A percentile compares a stretch with the other conserved stretches of the same genome.
These are phyloP conservation scores for Epithemia pelagica DNA, from an alignment of 108 stramenopile genomes.

Conservation along the genomic window DNA sequence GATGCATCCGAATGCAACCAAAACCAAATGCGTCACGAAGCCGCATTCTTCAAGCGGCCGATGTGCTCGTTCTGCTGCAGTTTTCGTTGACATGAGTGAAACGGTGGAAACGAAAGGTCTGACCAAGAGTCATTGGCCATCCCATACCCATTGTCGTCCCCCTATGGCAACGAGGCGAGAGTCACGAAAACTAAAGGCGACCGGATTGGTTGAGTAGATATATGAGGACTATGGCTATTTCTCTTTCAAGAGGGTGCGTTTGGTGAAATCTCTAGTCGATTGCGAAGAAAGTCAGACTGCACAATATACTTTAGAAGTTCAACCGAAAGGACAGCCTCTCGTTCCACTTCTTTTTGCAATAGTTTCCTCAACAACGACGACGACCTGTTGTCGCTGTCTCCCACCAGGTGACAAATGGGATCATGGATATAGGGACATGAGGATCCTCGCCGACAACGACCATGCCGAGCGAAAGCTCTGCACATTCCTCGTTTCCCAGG, in stretches of 20 bases:
- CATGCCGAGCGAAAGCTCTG: slow-evolving; percentile 43
- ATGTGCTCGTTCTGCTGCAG: too few relatives aligned
- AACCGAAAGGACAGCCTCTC: slow-evolving; percentile 62
- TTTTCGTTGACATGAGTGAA: too few relatives aligned
- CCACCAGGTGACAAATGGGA: not conserved
- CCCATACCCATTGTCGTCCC: too few relatives aligned
- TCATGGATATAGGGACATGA: slow-evolving; percentile 44
- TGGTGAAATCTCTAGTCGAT: not conserved
- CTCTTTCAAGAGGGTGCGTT: too few relatives aligned
- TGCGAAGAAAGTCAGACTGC: slow-evolving; percentile 39
- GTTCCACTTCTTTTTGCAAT: slow-evolving; percentile 56
- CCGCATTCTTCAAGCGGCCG: not conserved
- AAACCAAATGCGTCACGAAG: not conserved
- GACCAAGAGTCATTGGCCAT: too few relatives aligned
- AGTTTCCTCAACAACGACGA: slow-evolving; percentile 58
- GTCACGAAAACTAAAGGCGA: too few relatives aligned
- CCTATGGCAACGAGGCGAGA: too few relatives aligned
- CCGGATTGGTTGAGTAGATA: too few relatives aligned
- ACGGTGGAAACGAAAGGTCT: too few relatives aligned
- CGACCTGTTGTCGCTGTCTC: slow-evolving; percentile 9
- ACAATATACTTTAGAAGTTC: slow-evolving; percentile 74
- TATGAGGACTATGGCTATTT: too few relatives aligned
- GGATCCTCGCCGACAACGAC: slow-evolving; percentile 40
- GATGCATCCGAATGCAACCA: not conserved
- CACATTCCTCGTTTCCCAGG: slow-evolving; percentile 16